Conservation (phyloP, 768 basidiomycete genomes). For the Rhizopogon vulgaris region DNA sequence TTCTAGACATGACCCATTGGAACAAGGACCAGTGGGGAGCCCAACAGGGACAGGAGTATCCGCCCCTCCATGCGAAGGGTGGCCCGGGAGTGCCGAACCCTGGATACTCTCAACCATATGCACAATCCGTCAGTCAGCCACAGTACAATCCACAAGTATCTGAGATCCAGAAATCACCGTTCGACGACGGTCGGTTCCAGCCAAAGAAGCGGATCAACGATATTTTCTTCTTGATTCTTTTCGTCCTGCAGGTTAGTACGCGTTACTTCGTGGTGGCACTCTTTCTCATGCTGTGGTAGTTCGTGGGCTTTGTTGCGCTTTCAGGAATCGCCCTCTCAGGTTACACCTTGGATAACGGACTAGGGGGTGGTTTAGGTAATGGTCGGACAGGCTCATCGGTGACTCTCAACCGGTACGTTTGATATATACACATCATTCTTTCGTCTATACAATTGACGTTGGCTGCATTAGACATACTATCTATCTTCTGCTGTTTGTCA, state of each 20-base stretch:
- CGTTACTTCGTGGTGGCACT: neutral
- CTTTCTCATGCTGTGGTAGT: slow-evolving; percentile 27
- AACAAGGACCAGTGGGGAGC: slow-evolving; percentile 16
- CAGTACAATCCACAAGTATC: slow-evolving; percentile 17
- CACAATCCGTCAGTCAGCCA: slow-evolving; percentile 15
- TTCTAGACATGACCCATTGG: slow-evolving; percentile 10
- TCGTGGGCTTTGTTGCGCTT: slow-evolving; percentile 62
- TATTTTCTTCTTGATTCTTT: slow-evolving; percentile 63
- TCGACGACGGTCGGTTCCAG: slow-evolving; percentile 57
- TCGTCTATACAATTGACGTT: neutral
- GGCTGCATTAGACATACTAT: slow-evolving; percentile 50
- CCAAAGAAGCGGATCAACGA: slow-evolving; percentile 70
- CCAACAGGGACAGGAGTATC: slow-evolving; percentile 6
- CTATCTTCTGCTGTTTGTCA: slow-evolving; percentile 70
- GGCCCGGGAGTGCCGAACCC: slow-evolving; percentile 9
- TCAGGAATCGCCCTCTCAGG: slow-evolving; percentile 58
- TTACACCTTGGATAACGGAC: slow-evolving; percentile 59
- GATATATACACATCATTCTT: neutral
- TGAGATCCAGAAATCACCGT: slow-evolving; percentile 44
- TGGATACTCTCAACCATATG: slow-evolving; percentile 20
- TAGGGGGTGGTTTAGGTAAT: slow-evolving; percentile 67
- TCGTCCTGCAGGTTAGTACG: slow-evolving; percentile 55
- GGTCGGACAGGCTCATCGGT: slow-evolving; percentile 45
- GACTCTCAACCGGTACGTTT: slow-evolving; percentile 58
- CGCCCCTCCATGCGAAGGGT: slow-evolving; percentile 3